These are phyloP conservation scores for Spencermartinsiella ligniputridi DNA, from an alignment of 1,139 yeast genomes.

Conservation along the genomic window DNA sequence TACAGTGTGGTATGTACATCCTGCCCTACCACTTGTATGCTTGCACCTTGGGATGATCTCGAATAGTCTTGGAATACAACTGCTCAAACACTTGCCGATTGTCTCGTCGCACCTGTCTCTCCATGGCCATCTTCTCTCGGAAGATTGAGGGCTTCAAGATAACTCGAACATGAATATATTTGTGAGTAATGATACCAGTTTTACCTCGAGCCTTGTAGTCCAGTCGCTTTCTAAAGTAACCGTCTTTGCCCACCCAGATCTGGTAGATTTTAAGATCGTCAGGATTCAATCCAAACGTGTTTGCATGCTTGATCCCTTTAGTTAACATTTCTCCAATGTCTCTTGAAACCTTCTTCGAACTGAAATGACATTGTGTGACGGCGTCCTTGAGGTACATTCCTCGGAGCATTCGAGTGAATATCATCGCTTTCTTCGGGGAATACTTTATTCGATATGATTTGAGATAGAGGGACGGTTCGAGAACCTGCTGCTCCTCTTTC, in stretches of 20 bases:
- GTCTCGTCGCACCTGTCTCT: constrained; percentile 42
- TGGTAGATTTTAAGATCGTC: constrained; percentile 68
- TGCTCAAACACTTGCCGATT: constrained; percentile 27
- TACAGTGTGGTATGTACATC: too few relatives aligned
- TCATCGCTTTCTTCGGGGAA: constrained; percentile 82
- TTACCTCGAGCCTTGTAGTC: constrained; percentile 92
- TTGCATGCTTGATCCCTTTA: constrained; percentile 68
- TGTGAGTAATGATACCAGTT: constrained; percentile 70
- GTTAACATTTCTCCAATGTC: constrained; percentile 75
- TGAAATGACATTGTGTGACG: constrained; percentile 88
- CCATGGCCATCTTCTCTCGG: constrained; percentile 47
- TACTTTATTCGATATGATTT: constrained; percentile 77
- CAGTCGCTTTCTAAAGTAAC: constrained; percentile 62
- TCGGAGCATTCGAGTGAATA: constrained; percentile 69
- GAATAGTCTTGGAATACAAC: constrained; percentile 25
- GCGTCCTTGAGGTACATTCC: constrained; percentile 72
- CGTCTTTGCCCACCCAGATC: constrained; percentile 93
- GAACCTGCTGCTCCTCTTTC: constrained; percentile 59
- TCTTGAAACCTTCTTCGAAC: constrained; percentile 71
- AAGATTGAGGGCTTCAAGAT: constrained; percentile 61
- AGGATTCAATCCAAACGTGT: constrained; percentile 52
- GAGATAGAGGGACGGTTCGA: constrained; percentile 81
- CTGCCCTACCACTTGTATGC: constrained; percentile 37
- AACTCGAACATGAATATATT: constrained; percentile 76
- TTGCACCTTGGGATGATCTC: constrained; percentile 22